A percentile compares a stretch with the other conserved stretches of the same genome.
Conservation (phyloP, 495 filamentous ascomycete species). For the Penicillium angulare region DNA sequence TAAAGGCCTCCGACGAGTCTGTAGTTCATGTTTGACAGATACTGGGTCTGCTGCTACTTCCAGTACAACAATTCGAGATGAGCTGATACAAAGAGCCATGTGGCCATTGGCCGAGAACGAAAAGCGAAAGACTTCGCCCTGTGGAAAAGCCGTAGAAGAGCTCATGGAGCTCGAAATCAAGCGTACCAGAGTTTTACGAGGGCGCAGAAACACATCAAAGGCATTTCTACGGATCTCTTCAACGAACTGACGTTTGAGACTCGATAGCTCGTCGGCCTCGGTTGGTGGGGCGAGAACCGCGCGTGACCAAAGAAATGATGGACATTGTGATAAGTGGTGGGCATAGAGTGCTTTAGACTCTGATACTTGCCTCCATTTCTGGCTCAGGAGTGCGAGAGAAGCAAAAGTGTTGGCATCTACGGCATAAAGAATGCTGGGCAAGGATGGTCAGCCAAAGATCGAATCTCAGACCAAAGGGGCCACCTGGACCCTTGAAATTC, state of each 20-base stretch:
- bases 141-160: conserved; percentile 74
- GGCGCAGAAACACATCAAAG: conserved; percentile 75
- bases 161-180: conserved; percentile 81
- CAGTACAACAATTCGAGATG: conserved; percentile 81
- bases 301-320: conserved; percentile 61
- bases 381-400: conserved; percentile 77
- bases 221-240: conserved; percentile 72
- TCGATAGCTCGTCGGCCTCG: conserved; percentile 54
- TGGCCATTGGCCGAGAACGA: conserved; percentile 71
- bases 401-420: conserved; percentile 78
- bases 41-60: conserved; percentile 58
- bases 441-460: conserved; percentile 2
- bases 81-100: conserved; percentile 75
- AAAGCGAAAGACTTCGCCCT: conserved; percentile 84
- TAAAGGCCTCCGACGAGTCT: conserved; percentile 73
- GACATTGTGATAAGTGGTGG: conserved; percentile 70
- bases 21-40: conserved; percentile 70
- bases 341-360: conserved; percentile 71
- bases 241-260: conserved; percentile 65
- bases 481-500: not conserved
- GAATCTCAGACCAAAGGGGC: not conserved
- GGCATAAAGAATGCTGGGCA: conserved; percentile 66
- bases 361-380: conserved; percentile 72
- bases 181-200: conserved; percentile 66
- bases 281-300: conserved; percentile 37